These are phyloP conservation scores for Cercophora scortea DNA, from an alignment of 495 filamentous ascomycete species.

Conservation along the genomic window DNA sequence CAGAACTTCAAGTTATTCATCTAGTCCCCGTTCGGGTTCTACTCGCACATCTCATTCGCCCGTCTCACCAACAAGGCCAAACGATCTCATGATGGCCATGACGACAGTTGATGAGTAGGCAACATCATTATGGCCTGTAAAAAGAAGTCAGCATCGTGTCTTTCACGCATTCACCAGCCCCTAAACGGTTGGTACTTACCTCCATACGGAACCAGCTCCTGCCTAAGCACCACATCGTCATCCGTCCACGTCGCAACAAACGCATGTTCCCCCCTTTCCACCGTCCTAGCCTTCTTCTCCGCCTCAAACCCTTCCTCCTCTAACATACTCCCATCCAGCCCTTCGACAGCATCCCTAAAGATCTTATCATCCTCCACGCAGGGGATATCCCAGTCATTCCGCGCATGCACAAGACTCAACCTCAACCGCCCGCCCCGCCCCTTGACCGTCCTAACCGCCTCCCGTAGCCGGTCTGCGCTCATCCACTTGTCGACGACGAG, in stretches of 20 bases:
- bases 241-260: slow-evolving; percentile 34
- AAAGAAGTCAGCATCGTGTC: background rate
- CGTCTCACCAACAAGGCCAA: slow-evolving; percentile 24
- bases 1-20: too few relatives aligned
- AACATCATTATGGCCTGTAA: slow-evolving; percentile 50
- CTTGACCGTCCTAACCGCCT: slow-evolving; percentile 36
- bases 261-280: slow-evolving; percentile 28
- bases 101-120: slow-evolving; percentile 46
- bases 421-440: slow-evolving; percentile 39
- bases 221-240: slow-evolving; percentile 33
- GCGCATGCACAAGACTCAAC: slow-evolving; percentile 68
- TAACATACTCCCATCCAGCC: slow-evolving; percentile 29
- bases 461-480: slow-evolving; percentile 35
- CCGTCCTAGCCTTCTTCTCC: slow-evolving; percentile 34
- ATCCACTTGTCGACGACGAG: slow-evolving; percentile 48
- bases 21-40: too few relatives aligned
- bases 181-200: slow-evolving; percentile 30
- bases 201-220: slow-evolving; percentile 50
- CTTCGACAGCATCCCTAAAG: slow-evolving; percentile 46
- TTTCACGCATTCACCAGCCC: background rate
- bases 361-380: slow-evolving; percentile 52
- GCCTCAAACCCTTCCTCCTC: slow-evolving; percentile 21
- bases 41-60: background rate
- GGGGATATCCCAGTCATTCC: slow-evolving; percentile 70
- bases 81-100: slow-evolving; percentile 57